Percentiles rank a stretch among this genome's conserved stretches.
phyloP scores from a whole-genome alignment of 2,329 filamentous ascomycete species.

The Venturia nashicola region DNA sequence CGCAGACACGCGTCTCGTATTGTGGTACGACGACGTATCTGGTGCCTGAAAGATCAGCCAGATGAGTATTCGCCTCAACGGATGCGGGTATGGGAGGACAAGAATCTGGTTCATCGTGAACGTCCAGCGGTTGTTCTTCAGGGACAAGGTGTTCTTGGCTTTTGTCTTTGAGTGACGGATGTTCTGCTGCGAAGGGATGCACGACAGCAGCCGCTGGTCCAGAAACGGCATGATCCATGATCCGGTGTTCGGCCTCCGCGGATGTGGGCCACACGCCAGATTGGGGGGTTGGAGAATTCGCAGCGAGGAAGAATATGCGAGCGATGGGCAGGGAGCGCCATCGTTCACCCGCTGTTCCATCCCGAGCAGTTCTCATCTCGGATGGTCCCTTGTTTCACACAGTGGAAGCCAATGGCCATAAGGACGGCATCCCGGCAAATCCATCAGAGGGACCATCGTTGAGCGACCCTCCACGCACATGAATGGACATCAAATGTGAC shows the following conservation, averaged over 20 bases:
- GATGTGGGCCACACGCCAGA: neutral
- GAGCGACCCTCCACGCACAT: neutral
- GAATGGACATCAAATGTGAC: neutral
- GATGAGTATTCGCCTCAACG: neutral
- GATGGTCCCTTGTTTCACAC: neutral
- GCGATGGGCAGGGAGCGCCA: neutral
- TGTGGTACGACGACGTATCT: neutral
- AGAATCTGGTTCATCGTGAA: neutral
- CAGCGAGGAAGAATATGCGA: neutral
- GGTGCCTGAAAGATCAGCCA: neutral
- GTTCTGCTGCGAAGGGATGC: neutral
- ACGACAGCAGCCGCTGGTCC: neutral
- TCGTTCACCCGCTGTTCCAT: neutral
- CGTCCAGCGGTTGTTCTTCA: neutral
- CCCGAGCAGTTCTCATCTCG: neutral
- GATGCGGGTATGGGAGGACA: neutral
- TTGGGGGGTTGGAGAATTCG: neutral
- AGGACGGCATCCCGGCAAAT: neutral
- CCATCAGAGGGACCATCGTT: neutral
- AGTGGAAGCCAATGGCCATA: conserved; percentile 1
- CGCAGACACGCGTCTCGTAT: neutral
- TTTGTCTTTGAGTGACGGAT: neutral
- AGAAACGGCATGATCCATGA: neutral
- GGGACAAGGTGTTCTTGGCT: neutral
- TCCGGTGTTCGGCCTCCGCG: neutral